phyloP scores from a whole-genome alignment of 2,329 filamentous ascomycete species.

The Colletotrichum filicis region DNA sequence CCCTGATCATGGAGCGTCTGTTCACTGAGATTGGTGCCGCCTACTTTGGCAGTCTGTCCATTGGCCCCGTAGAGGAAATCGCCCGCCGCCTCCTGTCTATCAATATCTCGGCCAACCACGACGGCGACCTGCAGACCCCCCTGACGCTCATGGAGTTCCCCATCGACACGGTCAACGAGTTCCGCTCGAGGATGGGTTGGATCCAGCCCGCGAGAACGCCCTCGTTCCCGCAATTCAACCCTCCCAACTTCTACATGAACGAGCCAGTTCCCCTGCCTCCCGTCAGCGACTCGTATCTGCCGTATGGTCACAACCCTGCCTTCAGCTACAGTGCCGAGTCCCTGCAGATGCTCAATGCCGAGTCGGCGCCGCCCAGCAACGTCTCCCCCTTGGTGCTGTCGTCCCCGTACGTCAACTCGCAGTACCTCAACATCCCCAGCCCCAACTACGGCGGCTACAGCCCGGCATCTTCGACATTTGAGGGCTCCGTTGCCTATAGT shows the following conservation, averaged over 20 bases:
- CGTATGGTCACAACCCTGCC: slow-evolving; percentile 64
- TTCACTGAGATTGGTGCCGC: slow-evolving; percentile 92
- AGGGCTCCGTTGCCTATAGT: slow-evolving; percentile 72
- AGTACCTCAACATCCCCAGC: slow-evolving; percentile 73
- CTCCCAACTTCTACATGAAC: slow-evolving; percentile 63
- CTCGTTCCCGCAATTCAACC: slow-evolving; percentile 70
- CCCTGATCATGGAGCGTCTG: slow-evolving; percentile 87
- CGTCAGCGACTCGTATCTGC: slow-evolving; percentile 56
- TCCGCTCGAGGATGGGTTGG: slow-evolving; percentile 77
- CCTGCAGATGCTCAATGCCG: slow-evolving; percentile 64
- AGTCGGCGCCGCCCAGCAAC: slow-evolving; percentile 57
- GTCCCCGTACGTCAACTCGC: slow-evolving; percentile 63
- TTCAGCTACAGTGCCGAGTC: slow-evolving; percentile 75
- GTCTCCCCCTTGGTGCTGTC: slow-evolving; percentile 67
- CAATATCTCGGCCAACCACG: slow-evolving; percentile 68
- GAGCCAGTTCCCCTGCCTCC: slow-evolving; percentile 56
- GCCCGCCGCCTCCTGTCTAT: slow-evolving; percentile 78
- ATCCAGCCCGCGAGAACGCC: slow-evolving; percentile 67
- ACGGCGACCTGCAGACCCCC: slow-evolving; percentile 69
- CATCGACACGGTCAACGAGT: slow-evolving; percentile 74
- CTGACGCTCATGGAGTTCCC: slow-evolving; percentile 78
- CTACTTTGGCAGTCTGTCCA: slow-evolving; percentile 84
- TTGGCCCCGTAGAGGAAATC: slow-evolving; percentile 88
- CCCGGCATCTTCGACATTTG: slow-evolving; percentile 71
- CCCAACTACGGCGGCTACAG: slow-evolving; percentile 70